Base-by-base conservation (phyloP, 257 asterid species). In the Solanum rostratum region DNA sequence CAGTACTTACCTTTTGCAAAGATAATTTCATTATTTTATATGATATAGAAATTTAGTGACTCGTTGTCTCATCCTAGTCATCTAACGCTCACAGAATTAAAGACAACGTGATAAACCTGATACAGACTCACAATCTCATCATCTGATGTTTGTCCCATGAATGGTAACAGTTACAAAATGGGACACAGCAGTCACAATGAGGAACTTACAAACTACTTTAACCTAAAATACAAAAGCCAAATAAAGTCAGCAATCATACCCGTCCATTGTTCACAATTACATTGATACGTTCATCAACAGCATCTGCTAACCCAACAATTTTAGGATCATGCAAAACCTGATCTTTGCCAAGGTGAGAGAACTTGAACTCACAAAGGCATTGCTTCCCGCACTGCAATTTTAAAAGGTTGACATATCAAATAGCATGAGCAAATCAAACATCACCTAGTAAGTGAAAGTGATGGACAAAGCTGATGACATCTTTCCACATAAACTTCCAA, bases 211-310 rank as follows among this genome's bases (percentile, higher is more conserved):
- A 79, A 10, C 43, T 46, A 70, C 81, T 46, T 65, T 43, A 14
- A 29, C 70, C 37, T 37, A 57, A 60, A 80, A 39, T 41, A 59
- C 81, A 85, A 83, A 62, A 79, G 41, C 65, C 43, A 57, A 39
- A 27, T 82, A 18, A 29, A 54, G 68, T 70, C 85, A 53, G 33
- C 54, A 79, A 59, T 55, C 82, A 85, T 90, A 96, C 99, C 97
- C 88, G 91, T 81, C 97, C 97, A 86, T 89, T 91, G 86, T 87
- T 92, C 87, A 93, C 69, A 79, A 88, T 88, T 76, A 96, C 83
- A 85, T 90, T 96, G 86, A 95, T 71, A 46, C 93, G 92, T 74
- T 97, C 98, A 90, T 92, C 94, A n/a, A 95, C 98, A 71, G 97
- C 94, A 91, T 95, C 97, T 82, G 92, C 84, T 92, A 96, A 90